Evolutionary conservation across 2,329 filamentous ascomycete genomes (phyloP).

Genomic region (Clarireedia homoeocarpa): DNA sequence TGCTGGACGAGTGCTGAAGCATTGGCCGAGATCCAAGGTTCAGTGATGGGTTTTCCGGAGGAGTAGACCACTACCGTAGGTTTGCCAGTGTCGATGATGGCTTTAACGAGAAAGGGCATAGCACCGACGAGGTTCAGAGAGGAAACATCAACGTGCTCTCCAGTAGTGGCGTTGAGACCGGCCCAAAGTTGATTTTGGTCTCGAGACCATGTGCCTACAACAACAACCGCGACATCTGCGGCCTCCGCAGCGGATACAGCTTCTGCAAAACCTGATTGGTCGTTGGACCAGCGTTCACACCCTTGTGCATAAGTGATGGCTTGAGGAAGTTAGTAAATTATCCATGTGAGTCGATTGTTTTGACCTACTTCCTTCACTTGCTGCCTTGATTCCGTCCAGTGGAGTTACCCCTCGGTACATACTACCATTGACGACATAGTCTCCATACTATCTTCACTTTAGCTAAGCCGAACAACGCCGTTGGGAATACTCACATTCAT

Average conservation of each 20-base stretch:
- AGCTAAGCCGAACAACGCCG: not conserved
- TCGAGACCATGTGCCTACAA: constrained; percentile 65
- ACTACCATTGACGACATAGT: constrained; percentile 58
- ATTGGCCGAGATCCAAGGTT: constrained; percentile 61
- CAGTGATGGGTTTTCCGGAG: constrained; percentile 69
- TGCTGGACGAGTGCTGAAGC: constrained; percentile 63
- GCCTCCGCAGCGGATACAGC: constrained; percentile 57
- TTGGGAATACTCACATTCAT: constrained; percentile 50
- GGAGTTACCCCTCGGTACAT: constrained; percentile 61
- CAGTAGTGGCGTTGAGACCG: constrained; percentile 65
- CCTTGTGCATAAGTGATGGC: constrained; percentile 58
- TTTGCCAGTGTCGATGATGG: constrained; percentile 58
- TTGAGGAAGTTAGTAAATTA: constrained; percentile 1
- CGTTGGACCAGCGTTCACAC: constrained; percentile 64
- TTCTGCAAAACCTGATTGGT: constrained; percentile 58
- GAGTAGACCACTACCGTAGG: constrained; percentile 79
- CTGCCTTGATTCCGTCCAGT: constrained; percentile 57
- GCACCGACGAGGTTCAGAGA: constrained; percentile 61
- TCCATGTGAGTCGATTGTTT: not conserved
- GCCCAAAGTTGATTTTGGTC: constrained; percentile 66
- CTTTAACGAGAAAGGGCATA: constrained; percentile 57
- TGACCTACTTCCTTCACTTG: constrained; percentile 43
- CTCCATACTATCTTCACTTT: constrained; percentile 49
- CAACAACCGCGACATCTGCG: constrained; percentile 64
- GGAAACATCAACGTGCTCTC: constrained; percentile 62